A percentile compares a stretch with the other conserved stretches of the same genome.
phyloP scores from a whole-genome alignment of 306 rosid species.

The Cucurbita ficifolia region DNA sequence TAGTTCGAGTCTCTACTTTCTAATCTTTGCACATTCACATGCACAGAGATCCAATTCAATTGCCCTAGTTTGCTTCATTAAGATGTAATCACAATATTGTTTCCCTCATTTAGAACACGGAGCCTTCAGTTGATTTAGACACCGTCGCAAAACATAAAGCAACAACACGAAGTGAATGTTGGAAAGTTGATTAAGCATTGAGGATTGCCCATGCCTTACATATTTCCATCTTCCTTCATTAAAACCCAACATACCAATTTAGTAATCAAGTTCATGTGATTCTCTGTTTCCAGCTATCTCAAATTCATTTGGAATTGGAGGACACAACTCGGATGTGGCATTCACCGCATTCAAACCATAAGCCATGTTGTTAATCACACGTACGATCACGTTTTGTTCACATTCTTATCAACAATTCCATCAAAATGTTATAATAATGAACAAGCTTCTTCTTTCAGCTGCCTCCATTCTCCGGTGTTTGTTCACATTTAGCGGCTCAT shows the following conservation, averaged over 20 bases:
- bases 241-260: background rate
- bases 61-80: background rate
- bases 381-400: constrained; percentile 1
- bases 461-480: background rate
- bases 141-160: constrained; percentile 61
- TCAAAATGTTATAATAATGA: background rate
- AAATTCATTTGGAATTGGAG: constrained; percentile 91
- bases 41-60: background rate
- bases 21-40: background rate
- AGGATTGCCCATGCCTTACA: background rate
- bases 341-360: constrained; percentile 87
- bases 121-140: constrained; percentile 86
- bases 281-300: constrained; percentile 49
- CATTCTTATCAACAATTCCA: background rate
- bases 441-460: background rate
- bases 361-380: constrained; percentile 15
- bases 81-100: background rate
- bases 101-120: constrained; percentile 50
- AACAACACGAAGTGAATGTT: constrained; percentile 83
- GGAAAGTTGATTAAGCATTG: constrained; percentile 37
- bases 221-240: background rate
- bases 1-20: background rate
- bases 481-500: no score
- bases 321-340: constrained; percentile 91
- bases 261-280: background rate